Evolutionary conservation across 768 basidiomycete species (phyloP).

Genomic region (Erythrobasidium yunnanense): DNA sequence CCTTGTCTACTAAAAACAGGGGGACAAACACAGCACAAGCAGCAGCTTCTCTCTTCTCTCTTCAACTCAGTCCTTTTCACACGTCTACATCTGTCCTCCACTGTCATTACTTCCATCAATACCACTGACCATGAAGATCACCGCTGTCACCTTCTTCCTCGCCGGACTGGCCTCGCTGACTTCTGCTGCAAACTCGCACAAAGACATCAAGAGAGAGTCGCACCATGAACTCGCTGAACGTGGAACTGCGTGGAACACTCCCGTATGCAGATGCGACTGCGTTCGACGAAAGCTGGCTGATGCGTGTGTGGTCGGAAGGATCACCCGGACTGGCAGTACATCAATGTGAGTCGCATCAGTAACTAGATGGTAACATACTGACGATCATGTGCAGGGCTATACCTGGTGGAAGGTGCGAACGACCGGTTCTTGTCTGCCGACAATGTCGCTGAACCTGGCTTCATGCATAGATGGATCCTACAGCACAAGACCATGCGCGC

Average conservation of each 20-base stretch:
- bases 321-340: neutral
- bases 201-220: neutral
- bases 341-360: neutral
- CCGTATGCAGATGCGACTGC: neutral
- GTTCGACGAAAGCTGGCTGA: neutral
- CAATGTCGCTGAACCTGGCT: neutral
- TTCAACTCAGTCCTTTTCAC: no score
- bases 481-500: slow-evolving; percentile 22
- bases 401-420: neutral
- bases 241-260: neutral
- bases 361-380: neutral
- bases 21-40: no score
- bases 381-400: neutral
- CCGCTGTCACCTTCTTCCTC: neutral
- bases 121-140: neutral
- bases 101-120: no score
- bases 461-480: neutral
- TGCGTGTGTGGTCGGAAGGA: neutral
- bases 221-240: neutral
- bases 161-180: neutral
- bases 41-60: no score
- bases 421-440: neutral
- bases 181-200: neutral
- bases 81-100: no score
- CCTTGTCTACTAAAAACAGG: no score